Percentiles rank a stretch among this genome's conserved stretches.
phyloP scores from a whole-genome alignment of 2,329 filamentous ascomycete genomes.

The Fusarium sp. region DNA sequence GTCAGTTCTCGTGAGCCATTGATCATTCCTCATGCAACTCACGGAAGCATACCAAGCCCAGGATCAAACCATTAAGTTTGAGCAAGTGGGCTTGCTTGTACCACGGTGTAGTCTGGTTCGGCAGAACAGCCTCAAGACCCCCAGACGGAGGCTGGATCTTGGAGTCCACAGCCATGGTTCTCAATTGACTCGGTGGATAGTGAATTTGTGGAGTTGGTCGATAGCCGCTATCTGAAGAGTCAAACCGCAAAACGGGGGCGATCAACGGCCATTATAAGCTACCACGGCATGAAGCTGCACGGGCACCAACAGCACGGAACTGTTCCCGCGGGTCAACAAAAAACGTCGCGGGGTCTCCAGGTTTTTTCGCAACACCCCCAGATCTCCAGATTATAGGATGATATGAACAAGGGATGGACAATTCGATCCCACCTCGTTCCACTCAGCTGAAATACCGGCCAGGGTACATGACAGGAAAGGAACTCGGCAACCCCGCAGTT shows the following conservation, averaged over 20 bases:
- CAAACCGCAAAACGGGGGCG: background rate
- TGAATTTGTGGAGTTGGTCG: background rate
- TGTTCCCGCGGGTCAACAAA: background rate
- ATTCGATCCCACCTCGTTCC: background rate
- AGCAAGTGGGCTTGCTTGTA: conserved; percentile 7
- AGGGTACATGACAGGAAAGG: background rate
- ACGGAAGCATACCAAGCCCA: conserved; percentile 16
- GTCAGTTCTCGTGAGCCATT: background rate
- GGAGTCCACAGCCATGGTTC: background rate
- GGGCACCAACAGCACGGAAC: background rate
- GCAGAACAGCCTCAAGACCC: background rate
- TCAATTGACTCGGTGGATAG: background rate
- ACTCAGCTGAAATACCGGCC: background rate
- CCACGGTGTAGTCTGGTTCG: conserved; percentile 5
- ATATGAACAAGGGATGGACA: background rate
- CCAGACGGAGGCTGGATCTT: background rate
- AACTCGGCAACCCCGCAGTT: background rate
- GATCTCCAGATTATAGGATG: conserved; percentile 4
- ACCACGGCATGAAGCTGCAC: background rate
- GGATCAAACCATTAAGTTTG: conserved; percentile 5
- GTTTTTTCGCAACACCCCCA: background rate
- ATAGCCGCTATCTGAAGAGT: background rate
- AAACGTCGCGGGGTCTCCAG: conserved; percentile 18
- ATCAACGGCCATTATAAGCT: background rate
- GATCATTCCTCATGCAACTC: background rate